Percentiles rank a stretch among this genome's conserved stretches.
These are phyloP conservation scores for Eucalyptus camaldulensis DNA, from an alignment of 345 rosid species.

Conservation along the genomic window DNA sequence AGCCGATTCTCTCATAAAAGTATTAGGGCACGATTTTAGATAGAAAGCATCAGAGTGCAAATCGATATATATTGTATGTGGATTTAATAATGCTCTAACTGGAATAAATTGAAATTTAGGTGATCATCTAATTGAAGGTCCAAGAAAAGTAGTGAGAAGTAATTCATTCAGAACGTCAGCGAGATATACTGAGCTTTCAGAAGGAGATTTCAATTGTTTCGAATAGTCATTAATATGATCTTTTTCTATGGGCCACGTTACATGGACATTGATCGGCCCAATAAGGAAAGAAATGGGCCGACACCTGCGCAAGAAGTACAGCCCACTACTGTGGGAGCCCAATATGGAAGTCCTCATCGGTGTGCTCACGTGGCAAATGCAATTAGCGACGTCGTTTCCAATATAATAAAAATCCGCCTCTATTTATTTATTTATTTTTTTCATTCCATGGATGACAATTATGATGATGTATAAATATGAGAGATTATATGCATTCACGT, in stretches of 20 bases:
- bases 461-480: neutral
- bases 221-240: neutral
- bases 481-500: neutral
- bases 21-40: neutral
- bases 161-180: neutral
- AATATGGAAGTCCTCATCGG: neutral
- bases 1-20: neutral
- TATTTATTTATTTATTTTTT: rapidly evolving
- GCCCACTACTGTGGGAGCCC: neutral
- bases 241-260: neutral
- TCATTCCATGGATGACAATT: too few species aligned
- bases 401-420: neutral
- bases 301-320: neutral
- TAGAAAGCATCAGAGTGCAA: neutral
- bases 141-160: neutral
- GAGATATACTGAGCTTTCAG: neutral
- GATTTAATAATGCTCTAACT: neutral
- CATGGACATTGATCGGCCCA: neutral
- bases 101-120: neutral
- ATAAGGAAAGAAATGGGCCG: neutral
- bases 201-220: neutral
- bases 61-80: neutral
- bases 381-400: neutral
- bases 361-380: neutral
- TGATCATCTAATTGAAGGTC: neutral